Evolutionary conservation across 2,329 filamentous ascomycete genomes (phyloP).

Genomic region (Sporothrix euskadiensis): DNA sequence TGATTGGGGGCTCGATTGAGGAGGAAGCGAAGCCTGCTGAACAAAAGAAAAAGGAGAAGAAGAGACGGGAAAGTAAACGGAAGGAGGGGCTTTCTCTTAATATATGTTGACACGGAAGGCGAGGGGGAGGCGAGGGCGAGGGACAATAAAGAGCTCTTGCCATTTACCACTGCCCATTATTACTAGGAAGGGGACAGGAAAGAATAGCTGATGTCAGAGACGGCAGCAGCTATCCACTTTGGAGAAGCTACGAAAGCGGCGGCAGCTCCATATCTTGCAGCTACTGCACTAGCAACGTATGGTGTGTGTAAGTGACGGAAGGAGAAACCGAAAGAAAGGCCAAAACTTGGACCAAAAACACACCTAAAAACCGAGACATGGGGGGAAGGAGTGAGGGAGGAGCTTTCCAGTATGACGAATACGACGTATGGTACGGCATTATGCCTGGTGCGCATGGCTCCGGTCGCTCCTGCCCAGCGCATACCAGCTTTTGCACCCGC

Average conservation of each 20-base stretch:
- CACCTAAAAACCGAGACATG: neutral
- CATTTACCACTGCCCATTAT: neutral
- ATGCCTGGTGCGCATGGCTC: no score
- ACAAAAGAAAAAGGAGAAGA: neutral
- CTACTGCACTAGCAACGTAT: slow-evolving; percentile 15
- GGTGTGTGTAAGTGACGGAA: slow-evolving; percentile 22
- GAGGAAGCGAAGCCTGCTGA: slow-evolving; percentile 1
- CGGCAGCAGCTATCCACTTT: slow-evolving; percentile 17
- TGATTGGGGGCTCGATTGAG: neutral
- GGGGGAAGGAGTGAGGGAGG: neutral
- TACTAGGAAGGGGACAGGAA: neutral
- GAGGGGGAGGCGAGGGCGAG: slow-evolving; percentile 13
- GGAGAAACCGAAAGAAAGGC: neutral
- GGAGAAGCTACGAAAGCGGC: slow-evolving; percentile 18
- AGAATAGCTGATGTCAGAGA: slow-evolving; percentile 28
- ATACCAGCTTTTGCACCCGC: slow-evolving; percentile 2
- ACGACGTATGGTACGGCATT: no score
- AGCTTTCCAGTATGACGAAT: neutral
- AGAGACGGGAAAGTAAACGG: neutral
- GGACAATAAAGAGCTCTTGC: slow-evolving; percentile 13
- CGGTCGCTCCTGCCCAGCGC: neutral
- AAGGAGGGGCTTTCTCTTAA: slow-evolving; percentile 12
- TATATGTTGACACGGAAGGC: slow-evolving; percentile 15
- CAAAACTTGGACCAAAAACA: neutral
- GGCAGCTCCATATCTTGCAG: slow-evolving; percentile 12